Evolutionary conservation across 352 stramenopile genomes (phyloP), one percentile per base, ranked within the genome.

Genomic region (Peronospora belbahrii): DNA sequence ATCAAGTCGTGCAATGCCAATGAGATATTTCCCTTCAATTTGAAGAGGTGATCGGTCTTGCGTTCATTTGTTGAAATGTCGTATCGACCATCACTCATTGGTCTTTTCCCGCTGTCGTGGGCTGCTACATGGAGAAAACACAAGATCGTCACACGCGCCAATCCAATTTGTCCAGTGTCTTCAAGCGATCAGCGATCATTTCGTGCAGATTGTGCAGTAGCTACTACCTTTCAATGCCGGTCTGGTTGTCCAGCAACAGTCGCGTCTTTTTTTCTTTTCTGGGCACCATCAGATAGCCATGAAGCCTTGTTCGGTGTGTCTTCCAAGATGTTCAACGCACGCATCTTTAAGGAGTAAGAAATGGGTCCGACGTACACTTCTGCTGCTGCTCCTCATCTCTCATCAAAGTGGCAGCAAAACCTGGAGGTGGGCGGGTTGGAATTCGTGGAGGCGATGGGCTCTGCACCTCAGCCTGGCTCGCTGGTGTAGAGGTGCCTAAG

Each of bases 301-400:
- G 22, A 42, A 36, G 15, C 11, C 33, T 31, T 56, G 13, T 9
- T 59, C 38, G 23, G 40, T 22, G 30, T 51, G 25, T 40, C 20
- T 36, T 34, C 6, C 19, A 15, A 55, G 23, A 31, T n/a, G 14
- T 17, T n/a, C 27, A n/a, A 2, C 19, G 4, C 19, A 11, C 0
- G 22, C 14, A 22, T 2, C n/a, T 57, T 35, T 84, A 84, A 33
- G 73, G 62, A 30, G 82, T 85, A 17, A 83, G 58, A 48, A 83
- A 87, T 39, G 69, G 67, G 31, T 82, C 85, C 0, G 66, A 58
- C 40, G 66, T 77, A 55, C 65, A 59, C 33, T n/a, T n/a, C n/a
- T 60, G 62, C 33, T 59, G 52, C 25, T 60, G 56, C 22, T 56
- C 33, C 14, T 62, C 49, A 3, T 18, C 41, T 37, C 28, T 34